phyloP scores from a whole-genome alignment of 106 monocot genomes.

The Gastrodia elata region DNA sequence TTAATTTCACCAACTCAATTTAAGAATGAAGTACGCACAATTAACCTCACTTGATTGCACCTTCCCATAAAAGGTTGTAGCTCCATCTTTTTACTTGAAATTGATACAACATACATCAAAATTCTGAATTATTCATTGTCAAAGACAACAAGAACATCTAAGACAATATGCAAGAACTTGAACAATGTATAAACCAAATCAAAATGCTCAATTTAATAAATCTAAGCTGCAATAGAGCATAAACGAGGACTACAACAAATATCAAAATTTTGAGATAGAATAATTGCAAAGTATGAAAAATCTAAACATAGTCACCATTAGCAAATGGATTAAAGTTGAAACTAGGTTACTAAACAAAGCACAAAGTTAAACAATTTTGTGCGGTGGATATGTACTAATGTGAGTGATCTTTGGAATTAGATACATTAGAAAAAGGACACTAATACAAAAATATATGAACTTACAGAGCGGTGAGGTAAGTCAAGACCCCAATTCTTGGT shows the following conservation, averaged over 20 bases:
- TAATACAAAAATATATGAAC: slow-evolving; percentile 5
- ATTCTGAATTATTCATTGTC: not conserved
- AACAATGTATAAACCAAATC: not conserved
- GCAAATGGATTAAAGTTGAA: not conserved
- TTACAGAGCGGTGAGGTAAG: slow-evolving; percentile 50
- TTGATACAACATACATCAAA: not conserved
- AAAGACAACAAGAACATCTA: not conserved
- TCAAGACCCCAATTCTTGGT: slow-evolving; percentile 62
- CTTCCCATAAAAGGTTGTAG: too few species aligned
- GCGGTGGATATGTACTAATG: not conserved
- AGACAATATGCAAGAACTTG: not conserved
- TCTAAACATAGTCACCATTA: not conserved
- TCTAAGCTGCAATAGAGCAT: not conserved
- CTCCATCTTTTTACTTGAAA: too few species aligned
- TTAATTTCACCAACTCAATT: too few species aligned
- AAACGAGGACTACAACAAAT: not conserved
- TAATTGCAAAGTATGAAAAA: not conserved
- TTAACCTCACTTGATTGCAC: too few species aligned
- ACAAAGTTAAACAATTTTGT: not conserved
- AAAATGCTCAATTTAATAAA: not conserved
- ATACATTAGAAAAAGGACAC: not conserved
- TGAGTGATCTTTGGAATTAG: not conserved
- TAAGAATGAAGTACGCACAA: too few species aligned
- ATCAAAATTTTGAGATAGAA: not conserved
- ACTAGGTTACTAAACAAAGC: not conserved